Conservation (phyloP, 177 flowering plant species). For the Tripterygium wilfordii region DNA sequence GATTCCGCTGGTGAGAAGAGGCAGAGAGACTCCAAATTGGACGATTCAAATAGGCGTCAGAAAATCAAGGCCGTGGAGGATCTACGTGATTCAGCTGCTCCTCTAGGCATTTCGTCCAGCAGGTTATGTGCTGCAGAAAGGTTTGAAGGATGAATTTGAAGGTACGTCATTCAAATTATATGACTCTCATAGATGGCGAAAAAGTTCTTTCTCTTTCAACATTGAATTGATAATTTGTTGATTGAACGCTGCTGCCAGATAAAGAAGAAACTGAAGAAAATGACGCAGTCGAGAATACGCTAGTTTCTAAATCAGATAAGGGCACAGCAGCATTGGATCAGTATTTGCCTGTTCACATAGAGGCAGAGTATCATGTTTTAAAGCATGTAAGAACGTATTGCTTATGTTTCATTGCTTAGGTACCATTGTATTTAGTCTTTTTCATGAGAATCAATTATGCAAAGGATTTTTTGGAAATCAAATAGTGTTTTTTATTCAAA, state of each 20-base stretch:
- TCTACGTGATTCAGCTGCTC: conserved; percentile 42
- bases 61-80: conserved; percentile 34
- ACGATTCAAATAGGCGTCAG: conserved; percentile 11
- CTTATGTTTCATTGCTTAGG: not conserved
- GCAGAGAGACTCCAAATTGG: conserved; percentile 21
- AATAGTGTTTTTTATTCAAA: not conserved
- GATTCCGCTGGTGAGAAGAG: conserved; percentile 28
- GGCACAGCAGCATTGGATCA: conserved; percentile 83
- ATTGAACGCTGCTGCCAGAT: conserved; percentile 11
- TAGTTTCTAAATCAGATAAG: conserved; percentile 74
- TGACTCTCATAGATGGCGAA: conserved; percentile 24
- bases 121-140: conserved; percentile 65
- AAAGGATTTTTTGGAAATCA: too few species aligned
- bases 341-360: conserved; percentile 73
- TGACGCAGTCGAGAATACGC: conserved; percentile 38
- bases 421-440: not conserved
- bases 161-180: too few species aligned
- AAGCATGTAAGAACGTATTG: conserved; percentile 46
- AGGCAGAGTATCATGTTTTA: conserved; percentile 69
- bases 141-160: conserved; percentile 18
- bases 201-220: too few species aligned
- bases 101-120: conserved; percentile 31
- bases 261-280: conserved; percentile 36
- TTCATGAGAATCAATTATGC: too few species aligned
- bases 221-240: too few species aligned